Conservation (phyloP, 495 filamentous ascomycete genomes). For the Aspergillus affinis region DNA sequence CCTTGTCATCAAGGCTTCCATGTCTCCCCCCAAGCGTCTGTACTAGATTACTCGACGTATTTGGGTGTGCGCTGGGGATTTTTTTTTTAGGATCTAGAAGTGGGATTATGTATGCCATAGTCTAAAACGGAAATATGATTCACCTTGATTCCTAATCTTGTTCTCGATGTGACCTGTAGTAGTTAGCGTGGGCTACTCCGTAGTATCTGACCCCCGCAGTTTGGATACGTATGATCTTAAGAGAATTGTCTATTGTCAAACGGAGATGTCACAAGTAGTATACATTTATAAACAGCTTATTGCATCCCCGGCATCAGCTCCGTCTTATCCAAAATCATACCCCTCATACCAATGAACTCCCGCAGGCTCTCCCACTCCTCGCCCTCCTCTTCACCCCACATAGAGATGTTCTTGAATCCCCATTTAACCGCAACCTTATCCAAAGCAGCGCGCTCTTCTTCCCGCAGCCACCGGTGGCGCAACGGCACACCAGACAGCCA, state of each 20-base stretch:
- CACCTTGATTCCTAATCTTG: conserved; percentile 27
- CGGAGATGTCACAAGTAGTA: not conserved
- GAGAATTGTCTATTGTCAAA: not conserved
- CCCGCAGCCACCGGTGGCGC: conserved; percentile 81
- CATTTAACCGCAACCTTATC: conserved; percentile 84
- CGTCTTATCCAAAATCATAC: conserved; percentile 85
- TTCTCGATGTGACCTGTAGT: not conserved
- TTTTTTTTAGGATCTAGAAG: conserved; percentile 26
- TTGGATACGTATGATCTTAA: conserved; percentile 8
- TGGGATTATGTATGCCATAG: conserved; percentile 36
- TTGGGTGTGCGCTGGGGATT: conserved; percentile 25
- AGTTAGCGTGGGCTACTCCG: not conserved
- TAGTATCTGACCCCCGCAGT: not conserved
- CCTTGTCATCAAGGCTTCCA: conserved; percentile 98
- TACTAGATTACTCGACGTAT: conserved; percentile 66
- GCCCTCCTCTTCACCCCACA: conserved; percentile 86
- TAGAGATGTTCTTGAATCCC: conserved; percentile 80
- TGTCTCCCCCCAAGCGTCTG: conserved; percentile 94
- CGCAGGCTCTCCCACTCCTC: conserved; percentile 81
- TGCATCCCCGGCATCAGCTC: conserved; percentile 93
- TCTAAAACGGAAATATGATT: conserved; percentile 37
- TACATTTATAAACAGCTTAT: conserved; percentile 26
- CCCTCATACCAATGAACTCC: conserved; percentile 74
- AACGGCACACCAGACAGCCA: conserved; percentile 82
- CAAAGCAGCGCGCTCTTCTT: conserved; percentile 87